Base-by-base conservation (phyloP, 176 grass and related monocot genomes). In the Hyparrhenia diplandra region DNA sequence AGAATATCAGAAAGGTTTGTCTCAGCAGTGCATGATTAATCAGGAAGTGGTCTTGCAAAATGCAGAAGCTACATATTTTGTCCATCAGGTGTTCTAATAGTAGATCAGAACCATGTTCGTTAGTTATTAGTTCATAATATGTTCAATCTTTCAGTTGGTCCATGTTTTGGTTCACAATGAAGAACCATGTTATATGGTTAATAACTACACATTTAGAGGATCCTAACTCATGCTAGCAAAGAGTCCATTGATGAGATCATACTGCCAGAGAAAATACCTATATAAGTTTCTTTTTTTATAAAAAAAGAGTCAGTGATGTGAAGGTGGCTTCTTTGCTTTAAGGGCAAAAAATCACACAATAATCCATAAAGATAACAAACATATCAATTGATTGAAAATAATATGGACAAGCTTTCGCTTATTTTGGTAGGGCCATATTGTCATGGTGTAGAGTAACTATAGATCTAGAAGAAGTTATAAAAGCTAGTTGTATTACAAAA, bases 31-130 rank as follows among this genome's bases (percentile, higher is more conserved):
- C 14, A 59, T 34, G 18, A 24, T 11, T 69, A 34, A 79, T 61
- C 5, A 73, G 41, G 49, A 87, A 73, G 21, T 37, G 47, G 46
- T 64, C 57, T 78, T 60, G 65, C 25, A 72, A 82, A 74, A 60
- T 78, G 12, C 69, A 35, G 61, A 69, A 7, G 66, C 2, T 10
- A 73, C 3, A n/a, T 27, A 36, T 67, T 47, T 71, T 64, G 54
- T 70, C 9, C 57, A 54, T 58, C 40, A 84, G 27, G n/a, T 8
- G 17, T 67, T 37, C 10, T 13, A 61, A 32, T 63, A 73, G 51
- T 62, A 54, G 14, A 64, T 73, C n/a, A n/a, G 1, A 1, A 27
- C 10, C 24, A 27, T 27, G 11, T 13, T 60, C 20, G 43, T 71
- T 37, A 34, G 29, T 45, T 47, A 25, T 58, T 67, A n/a, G n/a